A percentile compares a stretch with the other conserved stretches of the same genome.
phyloP scores from a whole-genome alignment of 768 basidiomycete genomes.

The Rhodotorula kratochvilovae region DNA sequence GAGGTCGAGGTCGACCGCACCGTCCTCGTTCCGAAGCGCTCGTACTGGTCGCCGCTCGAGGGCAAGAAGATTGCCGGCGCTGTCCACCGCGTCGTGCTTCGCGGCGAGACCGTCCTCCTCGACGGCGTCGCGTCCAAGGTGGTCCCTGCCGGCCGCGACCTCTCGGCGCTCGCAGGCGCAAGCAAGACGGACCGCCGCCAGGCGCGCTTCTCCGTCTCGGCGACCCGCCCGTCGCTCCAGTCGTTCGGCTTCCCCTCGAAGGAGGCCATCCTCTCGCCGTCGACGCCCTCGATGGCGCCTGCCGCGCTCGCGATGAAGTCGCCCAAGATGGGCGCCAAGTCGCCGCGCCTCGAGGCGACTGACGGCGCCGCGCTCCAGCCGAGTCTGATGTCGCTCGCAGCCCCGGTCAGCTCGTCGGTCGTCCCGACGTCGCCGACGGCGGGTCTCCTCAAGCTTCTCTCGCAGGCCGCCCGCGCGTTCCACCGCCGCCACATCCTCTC shows the following conservation, averaged over 20 bases:
- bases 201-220: constrained; percentile 47
- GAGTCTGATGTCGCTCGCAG: constrained; percentile 39
- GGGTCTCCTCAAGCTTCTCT: constrained; percentile 24
- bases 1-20: constrained; percentile 85
- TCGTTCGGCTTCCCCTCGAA: constrained; percentile 38
- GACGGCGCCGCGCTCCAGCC: constrained; percentile 34
- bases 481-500: constrained; percentile 87
- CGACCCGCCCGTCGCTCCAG: constrained; percentile 38
- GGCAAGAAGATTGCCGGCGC: constrained; percentile 61
- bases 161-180: constrained; percentile 44
- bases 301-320: constrained; percentile 46
- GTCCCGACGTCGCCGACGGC: constrained; percentile 12
- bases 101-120: constrained; percentile 80
- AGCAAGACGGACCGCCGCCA: constrained; percentile 42
- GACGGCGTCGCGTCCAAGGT: constrained; percentile 67
- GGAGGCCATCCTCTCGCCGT: constrained; percentile 15
- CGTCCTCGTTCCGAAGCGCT: constrained; percentile 54
- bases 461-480: constrained; percentile 64
- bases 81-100: constrained; percentile 84
- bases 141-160: constrained; percentile 43
- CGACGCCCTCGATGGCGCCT: constrained; percentile 43
- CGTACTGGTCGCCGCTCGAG: constrained; percentile 76
- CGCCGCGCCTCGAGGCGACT: constrained; percentile 37
- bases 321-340: constrained; percentile 27
- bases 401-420: background rate